Evolutionary conservation across 805 yeast genomes (phyloP).

Genomic region (Metschnikowia aberdeeniae): DNA sequence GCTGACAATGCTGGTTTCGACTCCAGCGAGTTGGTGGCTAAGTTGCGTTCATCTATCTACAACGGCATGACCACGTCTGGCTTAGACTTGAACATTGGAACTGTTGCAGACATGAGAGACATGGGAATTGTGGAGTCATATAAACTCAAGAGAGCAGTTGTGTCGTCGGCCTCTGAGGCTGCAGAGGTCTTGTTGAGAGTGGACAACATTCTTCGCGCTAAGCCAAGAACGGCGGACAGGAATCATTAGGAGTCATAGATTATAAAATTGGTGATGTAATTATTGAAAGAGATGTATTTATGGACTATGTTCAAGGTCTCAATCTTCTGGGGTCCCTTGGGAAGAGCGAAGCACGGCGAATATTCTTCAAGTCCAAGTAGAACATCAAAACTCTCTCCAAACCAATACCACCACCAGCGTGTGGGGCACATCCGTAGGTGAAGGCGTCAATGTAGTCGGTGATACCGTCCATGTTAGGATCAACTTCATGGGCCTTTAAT

Average conservation of each 20-base stretch:
- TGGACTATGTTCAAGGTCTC: slow-evolving; percentile 53
- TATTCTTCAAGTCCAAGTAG: slow-evolving; percentile 93
- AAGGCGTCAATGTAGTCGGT: slow-evolving; percentile 91
- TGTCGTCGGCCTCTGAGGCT: slow-evolving; percentile 94
- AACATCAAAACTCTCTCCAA: slow-evolving; percentile 98
- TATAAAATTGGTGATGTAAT: slow-evolving; percentile 1
- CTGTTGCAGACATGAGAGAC: slow-evolving; percentile 90
- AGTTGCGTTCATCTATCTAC: slow-evolving; percentile 84
- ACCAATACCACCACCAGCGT: slow-evolving; percentile 99
- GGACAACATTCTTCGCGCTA: slow-evolving; percentile 94
- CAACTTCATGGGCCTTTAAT: slow-evolving; percentile 78
- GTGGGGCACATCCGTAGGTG: slow-evolving; percentile 95
- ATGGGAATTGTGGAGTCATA: slow-evolving; percentile 89
- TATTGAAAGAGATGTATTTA: background rate
- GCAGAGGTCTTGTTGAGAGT: slow-evolving; percentile 94
- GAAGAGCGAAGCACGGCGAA: slow-evolving; percentile 97
- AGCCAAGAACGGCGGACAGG: slow-evolving; percentile 95
- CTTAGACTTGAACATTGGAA: slow-evolving; percentile 78
- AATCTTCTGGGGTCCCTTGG: slow-evolving; percentile 98
- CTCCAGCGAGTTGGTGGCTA: slow-evolving; percentile 86
- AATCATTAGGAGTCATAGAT: slow-evolving; percentile 32
- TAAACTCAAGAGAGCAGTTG: slow-evolving; percentile 90
- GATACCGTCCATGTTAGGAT: slow-evolving; percentile 76
- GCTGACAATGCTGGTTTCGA: slow-evolving; percentile 98
- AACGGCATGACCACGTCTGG: slow-evolving; percentile 92